These are phyloP conservation scores for Colletotrichum sp. DNA, from an alignment of 2,329 filamentous ascomycete species.

Conservation along the genomic window DNA sequence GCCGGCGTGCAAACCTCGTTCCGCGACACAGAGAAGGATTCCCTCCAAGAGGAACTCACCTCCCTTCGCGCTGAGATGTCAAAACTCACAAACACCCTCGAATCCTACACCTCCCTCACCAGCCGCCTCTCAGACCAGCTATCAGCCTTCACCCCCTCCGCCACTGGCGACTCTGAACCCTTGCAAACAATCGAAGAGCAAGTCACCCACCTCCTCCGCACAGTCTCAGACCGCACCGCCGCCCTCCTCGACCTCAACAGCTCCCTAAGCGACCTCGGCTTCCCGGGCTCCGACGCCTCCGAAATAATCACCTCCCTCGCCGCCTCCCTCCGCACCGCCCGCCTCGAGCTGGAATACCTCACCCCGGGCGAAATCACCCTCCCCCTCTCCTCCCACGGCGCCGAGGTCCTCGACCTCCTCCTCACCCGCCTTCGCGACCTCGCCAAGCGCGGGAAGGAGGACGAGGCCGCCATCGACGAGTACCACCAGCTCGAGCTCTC, in stretches of 20 bases:
- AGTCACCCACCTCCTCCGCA: slow-evolving; percentile 47
- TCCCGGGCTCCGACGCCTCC: slow-evolving; percentile 50
- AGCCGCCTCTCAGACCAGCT: slow-evolving; percentile 42
- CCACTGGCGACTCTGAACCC: background rate
- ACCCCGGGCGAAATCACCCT: slow-evolving; percentile 63
- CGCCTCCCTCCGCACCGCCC: slow-evolving; percentile 58
- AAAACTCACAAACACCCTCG: slow-evolving; percentile 52
- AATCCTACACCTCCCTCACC: slow-evolving; percentile 50
- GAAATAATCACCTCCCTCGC: slow-evolving; percentile 55
- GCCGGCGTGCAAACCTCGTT: slow-evolving; percentile 46
- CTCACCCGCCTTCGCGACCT: slow-evolving; percentile 56
- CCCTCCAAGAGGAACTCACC: slow-evolving; percentile 50
- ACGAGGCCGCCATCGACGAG: slow-evolving; percentile 63
- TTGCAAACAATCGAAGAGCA: slow-evolving; percentile 43
- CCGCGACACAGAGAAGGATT: slow-evolving; percentile 46
- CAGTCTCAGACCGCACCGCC: slow-evolving; percentile 53
- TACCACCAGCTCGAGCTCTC: slow-evolving; percentile 62
- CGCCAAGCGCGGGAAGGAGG: slow-evolving; percentile 48
- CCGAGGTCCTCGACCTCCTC: slow-evolving; percentile 61
- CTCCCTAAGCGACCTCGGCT: slow-evolving; percentile 56
- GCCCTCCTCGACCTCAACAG: slow-evolving; percentile 49
- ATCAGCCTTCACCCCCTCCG: slow-evolving; percentile 27
- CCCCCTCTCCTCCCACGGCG: slow-evolving; percentile 57
- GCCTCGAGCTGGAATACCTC: slow-evolving; percentile 67
- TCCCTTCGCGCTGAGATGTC: slow-evolving; percentile 53